Percentiles rank a stretch among this genome's conserved stretches.
Conservation (phyloP, 345 rosid genomes). For the Populus pruinosa region DNA sequence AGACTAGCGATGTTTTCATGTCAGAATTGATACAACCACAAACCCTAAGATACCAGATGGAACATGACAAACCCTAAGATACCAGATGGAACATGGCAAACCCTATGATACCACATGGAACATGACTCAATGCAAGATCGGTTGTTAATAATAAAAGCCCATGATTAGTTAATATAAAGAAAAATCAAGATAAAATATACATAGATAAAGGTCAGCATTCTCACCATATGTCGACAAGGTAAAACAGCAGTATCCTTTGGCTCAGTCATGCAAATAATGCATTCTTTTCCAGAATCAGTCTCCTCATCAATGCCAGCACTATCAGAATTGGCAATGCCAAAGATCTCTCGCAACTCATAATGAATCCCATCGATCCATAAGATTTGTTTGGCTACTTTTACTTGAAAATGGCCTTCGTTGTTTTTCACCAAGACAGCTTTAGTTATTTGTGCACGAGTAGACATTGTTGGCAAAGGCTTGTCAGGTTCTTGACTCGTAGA, state of each 20-base stretch:
- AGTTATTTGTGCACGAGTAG: conserved; percentile 43
- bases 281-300: conserved; percentile 36
- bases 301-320: conserved; percentile 22
- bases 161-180: not conserved
- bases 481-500: conserved; percentile 8
- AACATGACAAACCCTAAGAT: not conserved
- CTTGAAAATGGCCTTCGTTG: conserved; percentile 31
- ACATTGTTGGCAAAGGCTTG: conserved; percentile 4
- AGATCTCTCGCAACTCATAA: conserved; percentile 46
- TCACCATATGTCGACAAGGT: conserved; percentile 57
- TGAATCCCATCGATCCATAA: conserved; percentile 35
- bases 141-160: not conserved
- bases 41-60: not conserved
- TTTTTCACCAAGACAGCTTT: conserved; percentile 34
- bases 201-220: conserved; percentile 1
- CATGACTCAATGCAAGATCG: not conserved
- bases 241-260: conserved; percentile 43
- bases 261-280: conserved; percentile 47
- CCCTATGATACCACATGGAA: not conserved
- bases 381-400: conserved; percentile 39
- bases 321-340: conserved; percentile 33
- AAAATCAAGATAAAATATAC: not conserved
- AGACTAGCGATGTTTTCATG: too few species aligned
- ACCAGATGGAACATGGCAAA: not conserved
- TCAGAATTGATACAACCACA: not conserved